phyloP scores from a whole-genome alignment of 345 rosid genomes.

The Durio zibethinus region DNA sequence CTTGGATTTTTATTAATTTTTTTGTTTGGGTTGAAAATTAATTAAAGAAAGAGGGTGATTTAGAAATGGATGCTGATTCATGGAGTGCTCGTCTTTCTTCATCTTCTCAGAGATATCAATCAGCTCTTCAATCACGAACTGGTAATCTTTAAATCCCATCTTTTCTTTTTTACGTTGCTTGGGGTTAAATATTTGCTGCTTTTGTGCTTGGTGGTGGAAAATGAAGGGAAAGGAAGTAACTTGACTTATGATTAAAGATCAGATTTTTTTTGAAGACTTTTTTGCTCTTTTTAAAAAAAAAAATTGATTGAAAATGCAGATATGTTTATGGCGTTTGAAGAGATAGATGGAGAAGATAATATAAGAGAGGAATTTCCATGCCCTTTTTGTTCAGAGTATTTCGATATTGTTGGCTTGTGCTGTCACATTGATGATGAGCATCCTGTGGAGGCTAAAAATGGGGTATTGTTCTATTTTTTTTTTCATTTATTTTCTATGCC shows the following conservation, averaged over 20 bases:
- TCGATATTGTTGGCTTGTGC: conserved; percentile 85
- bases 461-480: conserved; percentile 46
- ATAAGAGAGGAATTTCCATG: conserved; percentile 89
- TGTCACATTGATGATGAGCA: conserved; percentile 94
- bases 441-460: conserved; percentile 78
- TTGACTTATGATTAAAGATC: neutral
- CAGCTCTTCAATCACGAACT: conserved; percentile 83
- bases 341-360: conserved; percentile 85
- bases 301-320: conserved; percentile 50
- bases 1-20: neutral
- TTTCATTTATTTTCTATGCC: neutral
- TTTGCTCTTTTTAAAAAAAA: neutral
- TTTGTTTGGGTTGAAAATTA: neutral
- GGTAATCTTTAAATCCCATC: conserved; percentile 42
- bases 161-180: neutral
- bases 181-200: neutral
- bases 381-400: conserved; percentile 88
- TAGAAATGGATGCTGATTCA: conserved; percentile 79
- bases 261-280: neutral
- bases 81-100: conserved; percentile 83
- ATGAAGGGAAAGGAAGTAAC: neutral
- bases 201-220: neutral
- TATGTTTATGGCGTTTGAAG: conserved; percentile 77
- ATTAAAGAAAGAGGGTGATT: neutral
- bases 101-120: conserved; percentile 74